Conservation (phyloP, 495 filamentous ascomycete species). For the Endocarpon pusillum region DNA sequence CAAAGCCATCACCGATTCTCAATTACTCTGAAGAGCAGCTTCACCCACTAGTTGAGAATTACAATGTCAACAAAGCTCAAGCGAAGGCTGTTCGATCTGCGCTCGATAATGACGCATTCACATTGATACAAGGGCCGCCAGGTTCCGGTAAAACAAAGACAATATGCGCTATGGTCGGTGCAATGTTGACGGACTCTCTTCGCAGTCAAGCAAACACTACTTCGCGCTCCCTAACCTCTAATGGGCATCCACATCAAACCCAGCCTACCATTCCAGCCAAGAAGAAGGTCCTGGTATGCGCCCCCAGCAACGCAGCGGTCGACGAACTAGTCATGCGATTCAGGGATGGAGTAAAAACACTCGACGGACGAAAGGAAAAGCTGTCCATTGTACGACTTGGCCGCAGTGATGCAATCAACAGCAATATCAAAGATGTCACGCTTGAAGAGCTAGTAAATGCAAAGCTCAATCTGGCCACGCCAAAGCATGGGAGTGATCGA, state of each 20-base stretch:
- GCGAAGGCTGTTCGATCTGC: slow-evolving; percentile 86
- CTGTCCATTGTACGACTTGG: slow-evolving; percentile 82
- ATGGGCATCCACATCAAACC: slow-evolving; percentile 9
- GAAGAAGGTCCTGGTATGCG: slow-evolving; percentile 88
- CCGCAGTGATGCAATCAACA: slow-evolving; percentile 81
- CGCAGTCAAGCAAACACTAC: slow-evolving; percentile 31
- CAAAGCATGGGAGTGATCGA: slow-evolving; percentile 26
- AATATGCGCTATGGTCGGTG: slow-evolving; percentile 88
- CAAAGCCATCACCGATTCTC: slow-evolving; percentile 74
- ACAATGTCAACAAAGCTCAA: slow-evolving; percentile 74
- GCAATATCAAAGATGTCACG: slow-evolving; percentile 78
- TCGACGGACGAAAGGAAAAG: slow-evolving; percentile 49
- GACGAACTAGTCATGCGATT: slow-evolving; percentile 91
- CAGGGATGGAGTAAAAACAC: slow-evolving; percentile 70
- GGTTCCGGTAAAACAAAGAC: slow-evolving; percentile 98
- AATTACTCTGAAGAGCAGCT: slow-evolving; percentile 58
- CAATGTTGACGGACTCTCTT: slow-evolving; percentile 52
- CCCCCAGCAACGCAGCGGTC: slow-evolving; percentile 92
- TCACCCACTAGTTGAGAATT: slow-evolving; percentile 47
- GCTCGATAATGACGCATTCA: slow-evolving; percentile 87
- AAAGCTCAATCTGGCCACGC: slow-evolving; percentile 35
- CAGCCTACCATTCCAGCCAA: slow-evolving; percentile 20
- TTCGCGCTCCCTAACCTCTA: slow-evolving; percentile 21
- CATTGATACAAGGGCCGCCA: slow-evolving; percentile 86
- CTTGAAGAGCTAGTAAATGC: slow-evolving; percentile 79